Evolutionary conservation across 257 asterid genomes (phyloP).

Genomic region (Solanum chmielewskii): DNA sequence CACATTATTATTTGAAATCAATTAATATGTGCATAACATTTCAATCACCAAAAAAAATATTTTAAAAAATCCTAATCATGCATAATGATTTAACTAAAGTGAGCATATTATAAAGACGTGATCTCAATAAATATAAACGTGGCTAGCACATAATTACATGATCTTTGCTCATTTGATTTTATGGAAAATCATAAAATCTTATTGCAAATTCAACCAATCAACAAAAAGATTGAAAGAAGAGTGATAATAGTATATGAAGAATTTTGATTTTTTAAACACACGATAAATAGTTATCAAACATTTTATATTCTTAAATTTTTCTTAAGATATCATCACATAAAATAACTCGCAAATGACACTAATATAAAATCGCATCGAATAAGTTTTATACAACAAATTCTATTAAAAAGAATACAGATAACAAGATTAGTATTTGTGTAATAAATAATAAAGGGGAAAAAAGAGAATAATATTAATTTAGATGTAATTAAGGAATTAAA

Average conservation of each 20-base stretch:
- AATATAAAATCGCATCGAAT: too few relatives aligned
- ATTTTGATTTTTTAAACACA: background rate
- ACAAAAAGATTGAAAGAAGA: background rate
- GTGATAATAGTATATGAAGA: background rate
- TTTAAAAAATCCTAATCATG: background rate
- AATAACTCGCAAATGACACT: background rate
- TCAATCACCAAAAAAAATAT: background rate
- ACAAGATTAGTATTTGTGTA: background rate
- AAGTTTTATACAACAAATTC: background rate
- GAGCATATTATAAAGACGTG: background rate
- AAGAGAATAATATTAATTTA: background rate
- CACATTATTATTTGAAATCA: background rate
- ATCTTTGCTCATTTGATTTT: background rate
- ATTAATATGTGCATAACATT: background rate
- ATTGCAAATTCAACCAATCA: background rate
- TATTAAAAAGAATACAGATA: rapidly evolving
- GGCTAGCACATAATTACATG: background rate
- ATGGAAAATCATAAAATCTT: background rate
- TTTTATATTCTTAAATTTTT: background rate
- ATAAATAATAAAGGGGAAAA: background rate
- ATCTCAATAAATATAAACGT: background rate
- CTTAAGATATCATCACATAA: background rate
- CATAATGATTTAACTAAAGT: background rate
- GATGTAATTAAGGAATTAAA: background rate
- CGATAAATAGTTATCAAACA: background rate